Evolutionary conservation across 2,329 filamentous ascomycete species (phyloP).

Genomic region (Pseudogymnoascus sp.): DNA sequence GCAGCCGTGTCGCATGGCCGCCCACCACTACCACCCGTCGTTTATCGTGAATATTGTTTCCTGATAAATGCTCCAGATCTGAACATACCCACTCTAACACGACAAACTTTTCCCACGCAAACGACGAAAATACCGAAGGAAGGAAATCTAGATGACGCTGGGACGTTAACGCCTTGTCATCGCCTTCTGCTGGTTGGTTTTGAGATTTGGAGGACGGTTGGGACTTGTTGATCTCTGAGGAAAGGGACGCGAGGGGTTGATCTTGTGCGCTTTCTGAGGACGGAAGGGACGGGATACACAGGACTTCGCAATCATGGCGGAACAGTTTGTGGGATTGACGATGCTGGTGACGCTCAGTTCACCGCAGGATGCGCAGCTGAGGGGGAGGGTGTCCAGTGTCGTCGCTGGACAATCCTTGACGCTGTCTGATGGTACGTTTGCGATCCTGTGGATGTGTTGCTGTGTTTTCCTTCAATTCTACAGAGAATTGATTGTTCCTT

Average conservation of each 20-base stretch:
- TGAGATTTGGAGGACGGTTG: background rate
- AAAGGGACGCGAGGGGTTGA: background rate
- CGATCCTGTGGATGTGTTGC: background rate
- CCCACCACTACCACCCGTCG: background rate
- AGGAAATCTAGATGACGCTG: background rate
- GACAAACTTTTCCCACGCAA: background rate
- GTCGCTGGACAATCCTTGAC: constrained; percentile 28
- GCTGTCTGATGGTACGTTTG: constrained; percentile 25
- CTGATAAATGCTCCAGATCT: background rate
- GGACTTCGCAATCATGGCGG: constrained; percentile 20
- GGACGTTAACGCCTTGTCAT: background rate
- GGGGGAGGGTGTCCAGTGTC: constrained; percentile 27
- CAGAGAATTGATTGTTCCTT: background rate
- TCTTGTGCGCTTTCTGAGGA: background rate
- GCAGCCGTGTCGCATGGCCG: background rate
- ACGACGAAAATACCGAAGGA: background rate
- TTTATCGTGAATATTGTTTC: background rate
- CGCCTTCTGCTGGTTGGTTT: background rate
- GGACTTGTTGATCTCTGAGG: background rate
- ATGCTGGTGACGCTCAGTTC: constrained; percentile 29
- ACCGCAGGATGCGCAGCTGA: constrained; percentile 27
- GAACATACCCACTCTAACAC: background rate
- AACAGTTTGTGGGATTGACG: constrained; percentile 29
- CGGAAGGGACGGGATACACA: background rate
- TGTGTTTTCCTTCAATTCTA: background rate